Evolutionary conservation across 2,329 filamentous ascomycete species (phyloP).

Genomic region (Tetracladium maxilliforme): DNA sequence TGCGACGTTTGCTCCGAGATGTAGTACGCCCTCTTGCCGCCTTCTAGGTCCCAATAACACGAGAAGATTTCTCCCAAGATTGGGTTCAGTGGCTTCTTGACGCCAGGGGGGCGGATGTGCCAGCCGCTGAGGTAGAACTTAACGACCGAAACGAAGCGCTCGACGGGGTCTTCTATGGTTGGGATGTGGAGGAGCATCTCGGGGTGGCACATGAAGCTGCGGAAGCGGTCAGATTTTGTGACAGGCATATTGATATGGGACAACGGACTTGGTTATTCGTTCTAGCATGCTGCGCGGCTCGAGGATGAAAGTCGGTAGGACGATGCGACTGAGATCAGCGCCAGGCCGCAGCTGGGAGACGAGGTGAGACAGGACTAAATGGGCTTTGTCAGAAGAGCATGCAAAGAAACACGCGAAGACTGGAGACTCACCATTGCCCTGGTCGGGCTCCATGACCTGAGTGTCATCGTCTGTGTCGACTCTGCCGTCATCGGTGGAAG

Average conservation of each 20-base stretch:
- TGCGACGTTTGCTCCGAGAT: slow-evolving; percentile 96
- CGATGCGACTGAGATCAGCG: slow-evolving; percentile 86
- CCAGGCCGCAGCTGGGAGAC: slow-evolving; percentile 93
- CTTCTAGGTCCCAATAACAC: slow-evolving; percentile 86
- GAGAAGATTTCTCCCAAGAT: slow-evolving; percentile 91
- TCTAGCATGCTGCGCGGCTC: slow-evolving; percentile 97
- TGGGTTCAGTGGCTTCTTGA: slow-evolving; percentile 96
- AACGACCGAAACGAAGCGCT: slow-evolving; percentile 87
- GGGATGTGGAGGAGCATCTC: slow-evolving; percentile 87
- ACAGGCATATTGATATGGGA: neutral
- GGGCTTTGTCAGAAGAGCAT: neutral
- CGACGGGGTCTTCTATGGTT: slow-evolving; percentile 71
- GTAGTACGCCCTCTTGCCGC: slow-evolving; percentile 81
- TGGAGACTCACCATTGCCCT: slow-evolving; percentile 67
- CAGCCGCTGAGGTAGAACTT: slow-evolving; percentile 98
- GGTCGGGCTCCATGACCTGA: slow-evolving; percentile 73
- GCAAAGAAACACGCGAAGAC: slow-evolving; percentile 3
- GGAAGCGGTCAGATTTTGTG: slow-evolving; percentile 3
- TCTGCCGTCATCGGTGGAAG: slow-evolving; percentile 14
- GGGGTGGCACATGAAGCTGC: slow-evolving; percentile 97
- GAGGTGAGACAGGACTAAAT: slow-evolving; percentile 79
- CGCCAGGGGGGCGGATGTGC: slow-evolving; percentile 95
- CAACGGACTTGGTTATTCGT: slow-evolving; percentile 84
- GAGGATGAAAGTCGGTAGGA: slow-evolving; percentile 92
- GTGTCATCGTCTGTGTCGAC: slow-evolving; percentile 49